Percentiles rank a stretch among this genome's conserved stretches.
Evolutionary conservation across 805 yeast genomes (phyloP).

Genomic region (Cyberlindnera lachancei): DNA sequence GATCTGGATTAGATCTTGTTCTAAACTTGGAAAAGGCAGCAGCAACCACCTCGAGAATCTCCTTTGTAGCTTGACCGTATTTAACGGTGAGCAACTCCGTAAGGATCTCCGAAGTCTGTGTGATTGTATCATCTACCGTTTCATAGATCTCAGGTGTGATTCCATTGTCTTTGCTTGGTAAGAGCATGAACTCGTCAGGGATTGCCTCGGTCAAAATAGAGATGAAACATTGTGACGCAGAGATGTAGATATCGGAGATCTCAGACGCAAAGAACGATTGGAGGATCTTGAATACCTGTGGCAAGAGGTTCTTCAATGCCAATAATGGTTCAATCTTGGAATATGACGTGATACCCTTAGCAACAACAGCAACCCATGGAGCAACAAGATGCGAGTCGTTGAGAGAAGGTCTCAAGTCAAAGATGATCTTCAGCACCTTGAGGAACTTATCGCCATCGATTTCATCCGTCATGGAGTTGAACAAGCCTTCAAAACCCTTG

Average conservation of each 20-base stretch:
- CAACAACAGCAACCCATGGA: conserved; percentile 91
- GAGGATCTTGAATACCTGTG: conserved; percentile 48
- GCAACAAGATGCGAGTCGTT: conserved; percentile 85
- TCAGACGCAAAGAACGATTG: conserved; percentile 65
- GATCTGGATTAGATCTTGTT: conserved; percentile 62
- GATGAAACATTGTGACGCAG: conserved; percentile 82
- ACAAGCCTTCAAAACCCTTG: conserved; percentile 74
- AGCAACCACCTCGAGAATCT: conserved; percentile 60
- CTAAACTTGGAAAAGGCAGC: conserved; percentile 58
- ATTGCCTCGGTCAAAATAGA: conserved; percentile 67
- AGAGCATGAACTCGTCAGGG: conserved; percentile 49
- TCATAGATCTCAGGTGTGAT: conserved; percentile 47
- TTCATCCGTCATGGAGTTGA: conserved; percentile 53
- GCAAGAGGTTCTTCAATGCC: conserved; percentile 50
- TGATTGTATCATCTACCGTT: conserved; percentile 44
- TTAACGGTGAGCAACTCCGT: conserved; percentile 51
- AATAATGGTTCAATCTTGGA: conserved; percentile 42
- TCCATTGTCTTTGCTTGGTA: conserved; percentile 32
- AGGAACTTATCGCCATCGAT: conserved; percentile 58
- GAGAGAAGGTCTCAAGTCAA: conserved; percentile 72
- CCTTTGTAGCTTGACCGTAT: conserved; percentile 69
- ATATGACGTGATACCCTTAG: conserved; percentile 64
- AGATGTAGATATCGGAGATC: conserved; percentile 50
- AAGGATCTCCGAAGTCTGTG: conserved; percentile 39
- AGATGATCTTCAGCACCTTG: conserved; percentile 59